phyloP scores from a whole-genome alignment of 164 flowering plant species.

The Pachysandra terminalis region DNA sequence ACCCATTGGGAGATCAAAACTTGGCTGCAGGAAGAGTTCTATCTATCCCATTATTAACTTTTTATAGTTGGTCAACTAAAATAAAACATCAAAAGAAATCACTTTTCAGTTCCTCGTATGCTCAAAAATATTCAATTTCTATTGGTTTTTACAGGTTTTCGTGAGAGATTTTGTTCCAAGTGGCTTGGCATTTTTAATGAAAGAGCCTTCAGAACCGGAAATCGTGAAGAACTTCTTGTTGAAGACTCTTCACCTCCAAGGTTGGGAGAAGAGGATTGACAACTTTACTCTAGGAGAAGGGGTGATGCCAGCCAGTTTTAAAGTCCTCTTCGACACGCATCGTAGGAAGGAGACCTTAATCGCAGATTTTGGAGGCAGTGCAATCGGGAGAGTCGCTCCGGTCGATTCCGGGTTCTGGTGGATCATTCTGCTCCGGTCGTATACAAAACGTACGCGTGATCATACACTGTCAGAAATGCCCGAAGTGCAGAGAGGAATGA shows the following conservation, averaged over 20 bases:
- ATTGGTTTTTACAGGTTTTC: constrained; percentile 28
- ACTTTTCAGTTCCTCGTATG: neutral
- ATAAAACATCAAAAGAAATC: neutral
- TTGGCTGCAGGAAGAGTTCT: too few species aligned
- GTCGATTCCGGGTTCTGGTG: constrained; percentile 53
- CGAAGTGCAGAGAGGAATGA: constrained; percentile 38
- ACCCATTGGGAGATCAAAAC: too few species aligned
- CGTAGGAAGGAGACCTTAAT: constrained; percentile 14
- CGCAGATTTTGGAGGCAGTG: constrained; percentile 42
- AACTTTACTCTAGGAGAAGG: constrained; percentile 40
- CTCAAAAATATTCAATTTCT: neutral
- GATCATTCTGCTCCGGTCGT: constrained; percentile 38
- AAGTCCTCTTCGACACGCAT: constrained; percentile 20
- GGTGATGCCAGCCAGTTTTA: constrained; percentile 49
- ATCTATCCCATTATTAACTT: neutral
- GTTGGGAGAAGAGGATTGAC: constrained; percentile 34
- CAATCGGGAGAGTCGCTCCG: constrained; percentile 50
- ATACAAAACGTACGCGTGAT: constrained; percentile 30
- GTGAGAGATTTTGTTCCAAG: constrained; percentile 45
- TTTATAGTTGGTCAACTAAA: neutral
- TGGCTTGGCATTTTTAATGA: constrained; percentile 41
- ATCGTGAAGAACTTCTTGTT: constrained; percentile 38
- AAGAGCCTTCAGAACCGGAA: constrained; percentile 18
- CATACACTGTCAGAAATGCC: constrained; percentile 26
- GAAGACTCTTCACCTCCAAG: constrained; percentile 41